Percentiles rank a stretch among this genome's conserved stretches.
Evolutionary conservation across 129 eudicot species (phyloP).

Genomic region (Oenanthe sinensis): DNA sequence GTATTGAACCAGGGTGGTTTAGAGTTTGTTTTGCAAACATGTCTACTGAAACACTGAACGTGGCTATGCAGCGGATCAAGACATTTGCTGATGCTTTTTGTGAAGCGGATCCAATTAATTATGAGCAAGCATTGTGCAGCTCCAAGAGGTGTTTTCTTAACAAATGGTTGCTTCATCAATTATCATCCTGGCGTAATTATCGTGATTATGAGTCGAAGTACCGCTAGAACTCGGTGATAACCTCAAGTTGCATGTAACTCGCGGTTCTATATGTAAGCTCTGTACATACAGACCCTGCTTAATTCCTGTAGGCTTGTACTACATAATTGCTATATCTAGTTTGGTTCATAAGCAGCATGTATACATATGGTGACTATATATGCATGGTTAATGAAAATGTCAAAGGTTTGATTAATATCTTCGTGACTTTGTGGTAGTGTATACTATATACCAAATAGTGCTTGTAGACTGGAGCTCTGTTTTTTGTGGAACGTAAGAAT

Average conservation of each 20-base stretch:
- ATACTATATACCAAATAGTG: too few species aligned
- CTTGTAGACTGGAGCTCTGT: too few species aligned
- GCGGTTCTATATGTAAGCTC: not conserved
- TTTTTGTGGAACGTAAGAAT: too few species aligned
- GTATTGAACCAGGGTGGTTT: constrained; percentile 66
- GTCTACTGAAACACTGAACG: constrained; percentile 23
- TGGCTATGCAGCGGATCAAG: constrained; percentile 36
- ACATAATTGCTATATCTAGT: too few species aligned
- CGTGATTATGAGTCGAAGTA: too few species aligned
- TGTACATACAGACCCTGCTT: not conserved
- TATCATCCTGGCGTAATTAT: too few species aligned
- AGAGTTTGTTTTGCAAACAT: constrained; percentile 53
- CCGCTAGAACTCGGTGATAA: constrained; percentile 11
- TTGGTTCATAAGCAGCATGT: too few species aligned
- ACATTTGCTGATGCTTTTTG: constrained; percentile 15
- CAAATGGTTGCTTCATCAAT: constrained; percentile 26
- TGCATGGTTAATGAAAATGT: too few species aligned
- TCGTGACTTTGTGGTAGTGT: too few species aligned
- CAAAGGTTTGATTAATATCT: too few species aligned
- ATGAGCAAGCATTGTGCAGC: not conserved
- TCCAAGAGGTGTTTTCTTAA: constrained; percentile 4
- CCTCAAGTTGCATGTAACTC: not conserved
- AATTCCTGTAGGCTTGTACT: too few species aligned
- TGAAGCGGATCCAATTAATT: not conserved
- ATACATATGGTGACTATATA: too few species aligned